phyloP scores from a whole-genome alignment of 1,139 yeast species.

The Protomyces gravidus region DNA sequence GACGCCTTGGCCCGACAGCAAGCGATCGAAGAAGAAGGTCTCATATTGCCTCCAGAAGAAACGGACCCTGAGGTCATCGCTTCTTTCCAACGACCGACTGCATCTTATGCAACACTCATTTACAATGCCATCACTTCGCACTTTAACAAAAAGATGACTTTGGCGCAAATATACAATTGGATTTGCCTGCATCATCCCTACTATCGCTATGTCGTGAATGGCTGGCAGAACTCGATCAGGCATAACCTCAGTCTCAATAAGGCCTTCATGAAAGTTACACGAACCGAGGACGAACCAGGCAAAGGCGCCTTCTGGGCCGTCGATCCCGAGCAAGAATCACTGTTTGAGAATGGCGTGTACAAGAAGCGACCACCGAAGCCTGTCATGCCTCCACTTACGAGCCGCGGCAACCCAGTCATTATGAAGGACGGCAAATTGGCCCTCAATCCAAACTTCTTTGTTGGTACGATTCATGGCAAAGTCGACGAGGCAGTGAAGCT shows the following conservation, averaged over 20 bases:
- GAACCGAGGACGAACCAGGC: conserved; percentile 52
- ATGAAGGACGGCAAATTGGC: conserved; percentile 32
- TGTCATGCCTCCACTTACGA: conserved; percentile 27
- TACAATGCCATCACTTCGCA: conserved; percentile 69
- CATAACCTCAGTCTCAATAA: conserved; percentile 84
- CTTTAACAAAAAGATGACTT: conserved; percentile 59
- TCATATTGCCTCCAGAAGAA: conserved; percentile 20
- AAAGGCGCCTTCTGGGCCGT: conserved; percentile 92
- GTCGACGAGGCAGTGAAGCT: conserved; percentile 33
- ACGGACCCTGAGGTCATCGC: conserved; percentile 27
- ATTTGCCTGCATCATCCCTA: conserved; percentile 86
- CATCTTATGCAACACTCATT: conserved; percentile 73
- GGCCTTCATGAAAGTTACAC: conserved; percentile 69
- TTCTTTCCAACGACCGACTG: conserved; percentile 60
- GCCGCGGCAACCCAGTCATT: conserved; percentile 26
- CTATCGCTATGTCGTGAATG: conserved; percentile 88
- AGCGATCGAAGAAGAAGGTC: conserved; percentile 18
- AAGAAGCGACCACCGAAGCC: conserved; percentile 48
- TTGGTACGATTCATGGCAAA: conserved; percentile 27
- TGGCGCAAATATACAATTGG: conserved; percentile 79
- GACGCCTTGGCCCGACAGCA: conserved; percentile 25
- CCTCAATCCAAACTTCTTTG: conserved; percentile 31
- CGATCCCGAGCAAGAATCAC: conserved; percentile 44
- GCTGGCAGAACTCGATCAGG: conserved; percentile 93
- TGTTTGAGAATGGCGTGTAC: conserved; percentile 54